phyloP scores from a whole-genome alignment of 768 basidiomycete species.

The Tephrocybe sp. region DNA sequence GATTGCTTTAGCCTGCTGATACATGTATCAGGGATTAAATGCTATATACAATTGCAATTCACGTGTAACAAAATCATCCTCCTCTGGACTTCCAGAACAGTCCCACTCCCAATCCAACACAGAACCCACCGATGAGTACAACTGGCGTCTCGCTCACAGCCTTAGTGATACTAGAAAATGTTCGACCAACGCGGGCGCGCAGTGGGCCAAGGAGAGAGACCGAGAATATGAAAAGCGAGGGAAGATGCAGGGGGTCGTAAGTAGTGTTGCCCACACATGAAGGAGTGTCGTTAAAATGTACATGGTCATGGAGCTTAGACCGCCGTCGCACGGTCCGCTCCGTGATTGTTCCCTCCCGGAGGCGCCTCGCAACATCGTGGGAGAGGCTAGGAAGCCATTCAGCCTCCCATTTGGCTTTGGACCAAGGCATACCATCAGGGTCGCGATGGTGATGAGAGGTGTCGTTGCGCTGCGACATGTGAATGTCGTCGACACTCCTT shows the following conservation, averaged over 20 bases:
- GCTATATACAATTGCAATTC: too few species aligned
- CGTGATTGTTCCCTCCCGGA: conserved; percentile 37
- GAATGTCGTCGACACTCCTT: conserved; percentile 45
- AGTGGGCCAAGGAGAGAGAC: conserved; percentile 57
- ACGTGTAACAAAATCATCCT: neutral
- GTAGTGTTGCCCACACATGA: conserved; percentile 6
- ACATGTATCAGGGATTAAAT: too few species aligned
- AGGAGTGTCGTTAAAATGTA: conserved; percentile 4
- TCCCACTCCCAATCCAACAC: conserved; percentile 37
- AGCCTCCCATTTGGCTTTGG: conserved; percentile 63
- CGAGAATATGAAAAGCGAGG: conserved; percentile 59
- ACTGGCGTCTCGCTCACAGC: conserved; percentile 22
- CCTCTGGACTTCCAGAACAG: conserved; percentile 13
- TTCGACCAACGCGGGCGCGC: conserved; percentile 22
- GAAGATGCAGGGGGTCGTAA: conserved; percentile 67
- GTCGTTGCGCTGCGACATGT: conserved; percentile 23
- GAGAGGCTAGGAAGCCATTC: conserved; percentile 64
- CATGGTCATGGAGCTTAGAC: neutral
- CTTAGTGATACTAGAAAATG: conserved; percentile 19
- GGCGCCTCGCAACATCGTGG: conserved; percentile 51
- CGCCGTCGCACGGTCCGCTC: conserved; percentile 10
- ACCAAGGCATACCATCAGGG: conserved; percentile 38
- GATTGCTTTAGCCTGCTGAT: too few species aligned
- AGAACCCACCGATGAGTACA: conserved; percentile 36
- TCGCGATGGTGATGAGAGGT: conserved; percentile 15